These are phyloP conservation scores for Bacidia gigantensis DNA, from an alignment of 495 filamentous ascomycete genomes.

Conservation along the genomic window DNA sequence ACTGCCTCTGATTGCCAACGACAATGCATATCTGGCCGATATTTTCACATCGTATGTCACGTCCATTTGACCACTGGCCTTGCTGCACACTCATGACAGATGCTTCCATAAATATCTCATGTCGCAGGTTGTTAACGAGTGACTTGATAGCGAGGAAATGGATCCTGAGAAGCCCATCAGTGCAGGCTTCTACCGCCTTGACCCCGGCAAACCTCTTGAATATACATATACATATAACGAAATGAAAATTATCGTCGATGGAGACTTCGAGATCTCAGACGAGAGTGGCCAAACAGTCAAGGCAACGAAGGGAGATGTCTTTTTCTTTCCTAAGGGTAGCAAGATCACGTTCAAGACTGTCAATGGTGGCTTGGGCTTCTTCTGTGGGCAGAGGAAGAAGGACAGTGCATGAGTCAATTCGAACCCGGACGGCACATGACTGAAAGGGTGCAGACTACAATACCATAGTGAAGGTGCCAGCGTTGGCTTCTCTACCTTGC, in stretches of 20 bases:
- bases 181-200: constrained; percentile 57
- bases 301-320: constrained; percentile 57
- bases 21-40: constrained; percentile 62
- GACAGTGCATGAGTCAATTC: constrained; percentile 15
- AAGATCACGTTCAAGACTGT: constrained; percentile 64
- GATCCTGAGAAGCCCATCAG: constrained; percentile 50
- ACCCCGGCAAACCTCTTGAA: constrained; percentile 58
- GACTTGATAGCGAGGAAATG: constrained; percentile 19
- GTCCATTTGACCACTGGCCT: too few species aligned
- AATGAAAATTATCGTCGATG: constrained; percentile 70
- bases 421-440: too few species aligned
- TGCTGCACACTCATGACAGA: too few species aligned
- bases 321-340: constrained; percentile 64
- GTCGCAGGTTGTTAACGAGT: too few species aligned
- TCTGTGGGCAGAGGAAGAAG: constrained; percentile 30
- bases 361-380: constrained; percentile 60
- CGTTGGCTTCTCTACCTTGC: too few species aligned
- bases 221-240: constrained; percentile 68
- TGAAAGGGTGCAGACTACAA: too few species aligned
- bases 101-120: too few species aligned
- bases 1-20: constrained; percentile 57
- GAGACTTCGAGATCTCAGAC: constrained; percentile 52
- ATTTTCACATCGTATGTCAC: constrained; percentile 40
- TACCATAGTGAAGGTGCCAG: too few species aligned
- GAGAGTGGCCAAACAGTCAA: constrained; percentile 37